Conservation (phyloP, 78 protist genomes). For the Monosiga brevicollis region DNA sequence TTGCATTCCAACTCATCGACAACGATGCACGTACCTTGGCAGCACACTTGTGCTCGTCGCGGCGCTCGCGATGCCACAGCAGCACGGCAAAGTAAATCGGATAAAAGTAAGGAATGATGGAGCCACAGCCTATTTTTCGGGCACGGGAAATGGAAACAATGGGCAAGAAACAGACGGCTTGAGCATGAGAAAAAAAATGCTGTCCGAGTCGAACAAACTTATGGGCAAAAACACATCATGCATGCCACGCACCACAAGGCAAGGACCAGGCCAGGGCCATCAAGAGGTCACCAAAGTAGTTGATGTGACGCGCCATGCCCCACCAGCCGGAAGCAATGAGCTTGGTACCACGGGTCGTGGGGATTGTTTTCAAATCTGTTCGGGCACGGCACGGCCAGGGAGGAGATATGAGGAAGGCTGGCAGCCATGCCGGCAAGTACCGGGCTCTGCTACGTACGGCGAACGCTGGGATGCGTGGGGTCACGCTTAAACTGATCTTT, state of each 20-base stretch:
- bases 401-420: background rate
- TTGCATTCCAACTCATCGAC: no score
- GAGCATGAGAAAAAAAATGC: no score
- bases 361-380: conserved; percentile 1
- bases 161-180: background rate
- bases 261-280: conserved; percentile 57
- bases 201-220: no score
- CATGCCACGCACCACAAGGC: conserved; percentile 22
- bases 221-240: background rate
- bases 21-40: no score
- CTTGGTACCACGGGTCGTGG: conserved; percentile 47
- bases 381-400: background rate
- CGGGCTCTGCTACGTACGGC: background rate
- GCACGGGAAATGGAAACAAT: background rate
- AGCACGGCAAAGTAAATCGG: conserved; percentile 68
- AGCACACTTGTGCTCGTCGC: conserved; percentile 75
- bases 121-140: background rate
- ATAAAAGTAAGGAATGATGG: conserved; percentile 67
- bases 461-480: conserved; percentile 32
- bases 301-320: conserved; percentile 85
- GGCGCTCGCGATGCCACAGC: conserved; percentile 70
- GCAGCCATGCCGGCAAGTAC: background rate
- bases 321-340: conserved; percentile 81
- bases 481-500: conserved; percentile 73
- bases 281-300: conserved; percentile 82